Evolutionary conservation across 768 basidiomycete genomes (phyloP).

Genomic region (Hemileccinum rubropunctum): DNA sequence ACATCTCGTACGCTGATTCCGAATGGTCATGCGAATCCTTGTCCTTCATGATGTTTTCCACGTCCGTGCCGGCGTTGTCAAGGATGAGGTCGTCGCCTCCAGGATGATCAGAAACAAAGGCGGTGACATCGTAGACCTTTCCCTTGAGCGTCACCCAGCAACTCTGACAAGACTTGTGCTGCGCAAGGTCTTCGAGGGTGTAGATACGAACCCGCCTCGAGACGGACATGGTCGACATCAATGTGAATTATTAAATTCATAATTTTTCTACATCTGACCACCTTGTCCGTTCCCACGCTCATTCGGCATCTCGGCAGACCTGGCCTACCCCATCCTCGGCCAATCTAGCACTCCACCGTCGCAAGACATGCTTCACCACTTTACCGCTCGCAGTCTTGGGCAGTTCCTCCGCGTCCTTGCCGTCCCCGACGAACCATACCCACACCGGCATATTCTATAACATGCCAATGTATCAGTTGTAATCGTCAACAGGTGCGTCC

Average conservation of each 20-base stretch:
- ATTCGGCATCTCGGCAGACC: conserved; percentile 10
- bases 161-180: conserved; percentile 55
- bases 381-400: conserved; percentile 90
- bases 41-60: conserved; percentile 80
- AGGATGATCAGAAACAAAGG: conserved; percentile 84
- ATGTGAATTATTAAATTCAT: neutral
- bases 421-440: conserved; percentile 82
- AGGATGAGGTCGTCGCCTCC: conserved; percentile 93
- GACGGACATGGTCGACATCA: conserved; percentile 47
- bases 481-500: conserved; percentile 5
- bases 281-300: conserved; percentile 15
- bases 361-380: conserved; percentile 76
- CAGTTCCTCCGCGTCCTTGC: conserved; percentile 51
- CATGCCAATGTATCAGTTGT: conserved; percentile 1
- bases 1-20: conserved; percentile 86
- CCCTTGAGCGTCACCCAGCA: conserved; percentile 83
- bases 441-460: conserved; percentile 71
- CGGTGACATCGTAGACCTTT: conserved; percentile 88
- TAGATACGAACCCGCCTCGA: conserved; percentile 67
- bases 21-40: conserved; percentile 83
- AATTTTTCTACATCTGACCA: conserved; percentile 5
- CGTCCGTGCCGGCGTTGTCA: conserved; percentile 78
- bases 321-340: conserved; percentile 44
- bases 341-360: conserved; percentile 63
- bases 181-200: conserved; percentile 68